These are phyloP conservation scores for Halenospora varia DNA, from an alignment of 495 filamentous ascomycete genomes.

Conservation along the genomic window DNA sequence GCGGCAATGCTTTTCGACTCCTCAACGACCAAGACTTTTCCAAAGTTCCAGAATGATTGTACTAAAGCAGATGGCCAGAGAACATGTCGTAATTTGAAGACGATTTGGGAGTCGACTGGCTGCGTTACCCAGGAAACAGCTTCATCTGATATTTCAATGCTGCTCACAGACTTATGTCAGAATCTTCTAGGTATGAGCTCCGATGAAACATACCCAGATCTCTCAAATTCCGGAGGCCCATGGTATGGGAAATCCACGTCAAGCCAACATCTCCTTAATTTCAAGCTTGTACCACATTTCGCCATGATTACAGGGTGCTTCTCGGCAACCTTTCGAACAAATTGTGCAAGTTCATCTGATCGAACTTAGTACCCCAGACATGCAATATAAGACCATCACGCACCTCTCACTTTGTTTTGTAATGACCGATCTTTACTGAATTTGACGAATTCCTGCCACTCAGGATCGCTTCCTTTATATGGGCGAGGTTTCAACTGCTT, in stretches of 20 bases:
- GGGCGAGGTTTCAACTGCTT: conserved; percentile 11
- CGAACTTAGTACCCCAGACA: conserved; percentile 4
- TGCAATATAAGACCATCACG: not conserved
- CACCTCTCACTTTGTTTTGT: conserved; percentile 18
- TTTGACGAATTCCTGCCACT: conserved; percentile 26
- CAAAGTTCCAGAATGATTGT: conserved; percentile 32
- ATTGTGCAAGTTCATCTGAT: conserved; percentile 45
- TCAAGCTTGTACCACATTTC: conserved; percentile 45
- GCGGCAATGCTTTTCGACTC: conserved; percentile 22
- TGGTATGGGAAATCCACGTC: conserved; percentile 55
- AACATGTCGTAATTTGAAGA: conserved; percentile 32
- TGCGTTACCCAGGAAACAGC: conserved; percentile 48
- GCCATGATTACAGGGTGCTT: conserved; percentile 30
- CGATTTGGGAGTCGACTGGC: conserved; percentile 35
- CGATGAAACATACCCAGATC: conserved; percentile 46
- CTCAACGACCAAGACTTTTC: conserved; percentile 24
- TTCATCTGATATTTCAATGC: conserved; percentile 51
- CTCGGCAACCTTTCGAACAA: conserved; percentile 36
- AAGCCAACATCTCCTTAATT: conserved; percentile 50
- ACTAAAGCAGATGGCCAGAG: conserved; percentile 39
- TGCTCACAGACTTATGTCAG: conserved; percentile 12
- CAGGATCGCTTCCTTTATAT: conserved; percentile 24
- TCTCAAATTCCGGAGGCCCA: conserved; percentile 56
- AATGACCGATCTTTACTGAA: conserved; percentile 22
- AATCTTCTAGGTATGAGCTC: not conserved